Conservation (phyloP, 768 basidiomycete genomes). For the Tricholoma saponaceum region DNA sequence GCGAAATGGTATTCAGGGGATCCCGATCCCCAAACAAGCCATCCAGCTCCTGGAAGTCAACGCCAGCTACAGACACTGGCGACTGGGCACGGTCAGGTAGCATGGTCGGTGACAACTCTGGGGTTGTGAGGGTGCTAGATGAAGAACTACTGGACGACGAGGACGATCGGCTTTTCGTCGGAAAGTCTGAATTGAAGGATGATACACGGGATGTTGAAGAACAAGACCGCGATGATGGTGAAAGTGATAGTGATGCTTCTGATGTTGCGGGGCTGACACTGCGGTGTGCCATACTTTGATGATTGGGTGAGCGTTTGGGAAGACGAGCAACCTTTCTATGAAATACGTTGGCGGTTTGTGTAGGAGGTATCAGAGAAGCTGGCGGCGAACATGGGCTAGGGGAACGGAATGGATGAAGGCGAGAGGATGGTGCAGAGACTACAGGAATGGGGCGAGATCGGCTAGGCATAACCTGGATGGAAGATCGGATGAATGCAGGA, state of each 20-base stretch:
- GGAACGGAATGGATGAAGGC: constrained; percentile 3
- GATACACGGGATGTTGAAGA: constrained; percentile 9
- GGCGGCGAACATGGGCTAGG: constrained; percentile 4
- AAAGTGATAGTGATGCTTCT: constrained; percentile 8
- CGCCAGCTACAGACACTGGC: constrained; percentile 4
- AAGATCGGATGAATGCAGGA: constrained; percentile 19
- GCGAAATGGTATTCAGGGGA: neutral
- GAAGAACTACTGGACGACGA: constrained; percentile 13
- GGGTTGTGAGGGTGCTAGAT: constrained; percentile 13
- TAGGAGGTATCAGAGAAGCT: neutral
- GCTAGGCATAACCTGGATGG: neutral
- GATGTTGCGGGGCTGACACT: constrained; percentile 7
- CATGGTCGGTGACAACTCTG: neutral
- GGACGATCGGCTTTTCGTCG: constrained; percentile 10
- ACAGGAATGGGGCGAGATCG: neutral
- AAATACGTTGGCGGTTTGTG: neutral
- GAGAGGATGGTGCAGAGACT: constrained; percentile 2
- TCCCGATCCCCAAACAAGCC: neutral
- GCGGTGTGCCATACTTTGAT: constrained; percentile 10
- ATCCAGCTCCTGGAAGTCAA: constrained; percentile 7
- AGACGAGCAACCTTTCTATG: constrained; percentile 19
- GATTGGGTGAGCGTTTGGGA: constrained; percentile 22
- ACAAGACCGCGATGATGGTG: constrained; percentile 8
- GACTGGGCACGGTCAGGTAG: neutral
- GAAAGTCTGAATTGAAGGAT: constrained; percentile 3